Evolutionary conservation across 352 stramenopile species (phyloP).

Genomic region (Pythium vanterpoolii): DNA sequence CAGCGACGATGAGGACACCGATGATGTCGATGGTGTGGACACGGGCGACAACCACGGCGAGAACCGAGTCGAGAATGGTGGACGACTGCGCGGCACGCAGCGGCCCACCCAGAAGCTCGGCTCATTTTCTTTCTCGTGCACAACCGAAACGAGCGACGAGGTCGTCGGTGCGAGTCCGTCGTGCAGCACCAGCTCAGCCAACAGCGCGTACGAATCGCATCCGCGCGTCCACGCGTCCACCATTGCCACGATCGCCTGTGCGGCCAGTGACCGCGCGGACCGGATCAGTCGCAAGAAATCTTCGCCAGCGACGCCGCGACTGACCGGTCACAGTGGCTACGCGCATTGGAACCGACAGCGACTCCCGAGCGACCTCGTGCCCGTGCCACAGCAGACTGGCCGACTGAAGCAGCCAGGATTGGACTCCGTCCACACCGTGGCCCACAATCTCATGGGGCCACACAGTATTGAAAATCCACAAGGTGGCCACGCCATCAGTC

Average conservation of each 20-base stretch:
- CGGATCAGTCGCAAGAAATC: not conserved
- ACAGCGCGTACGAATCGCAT: conserved; percentile 9
- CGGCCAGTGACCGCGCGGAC: conserved; percentile 1
- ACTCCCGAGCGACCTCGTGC: conserved; percentile 20
- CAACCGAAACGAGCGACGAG: conserved; percentile 69
- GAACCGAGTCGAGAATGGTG: not conserved
- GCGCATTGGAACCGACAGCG: conserved; percentile 22
- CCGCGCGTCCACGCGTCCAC: conserved; percentile 12
- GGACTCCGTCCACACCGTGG: conserved; percentile 1
- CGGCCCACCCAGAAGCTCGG: conserved; percentile 28
- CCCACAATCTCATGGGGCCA: not conserved
- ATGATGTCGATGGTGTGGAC: conserved; percentile 10
- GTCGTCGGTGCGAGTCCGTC: conserved; percentile 15
- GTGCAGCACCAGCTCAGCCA: conserved; percentile 18
- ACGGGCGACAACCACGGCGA: conserved; percentile 16
- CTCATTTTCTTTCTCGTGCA: conserved; percentile 68
- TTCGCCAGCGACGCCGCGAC: not conserved
- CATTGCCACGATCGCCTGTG: not conserved
- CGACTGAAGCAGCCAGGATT: conserved; percentile 11
- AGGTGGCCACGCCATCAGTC: conserved; percentile 4
- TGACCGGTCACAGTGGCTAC: conserved; percentile 5
- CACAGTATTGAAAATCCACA: conserved; percentile 18
- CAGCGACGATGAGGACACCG: conserved; percentile 12
- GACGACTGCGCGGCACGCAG: not conserved
- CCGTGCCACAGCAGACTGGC: conserved; percentile 9